Evolutionary conservation across 2,329 filamentous ascomycete species (phyloP).

Genomic region (Pyrenophora graminea): DNA sequence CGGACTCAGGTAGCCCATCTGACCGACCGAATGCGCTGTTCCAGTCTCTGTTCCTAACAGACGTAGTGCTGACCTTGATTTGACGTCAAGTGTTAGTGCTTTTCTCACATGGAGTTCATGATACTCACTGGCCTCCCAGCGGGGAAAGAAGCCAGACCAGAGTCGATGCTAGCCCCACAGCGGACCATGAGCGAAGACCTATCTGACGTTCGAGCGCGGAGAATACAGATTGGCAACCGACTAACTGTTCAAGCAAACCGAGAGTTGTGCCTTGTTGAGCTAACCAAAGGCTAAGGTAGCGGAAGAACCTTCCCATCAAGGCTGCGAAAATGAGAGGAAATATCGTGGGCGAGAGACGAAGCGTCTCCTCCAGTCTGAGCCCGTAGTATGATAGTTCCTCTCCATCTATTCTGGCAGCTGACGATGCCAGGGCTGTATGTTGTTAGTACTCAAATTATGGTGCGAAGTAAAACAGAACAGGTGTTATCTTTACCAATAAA

Average conservation of each 20-base stretch:
- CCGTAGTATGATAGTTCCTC: constrained; percentile 22
- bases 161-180: constrained; percentile 29
- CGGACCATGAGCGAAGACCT: constrained; percentile 27
- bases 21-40: constrained; percentile 14
- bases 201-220: constrained; percentile 38
- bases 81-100: too few species aligned
- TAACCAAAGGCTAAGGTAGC: constrained; percentile 30
- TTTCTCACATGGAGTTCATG: too few species aligned
- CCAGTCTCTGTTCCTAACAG: constrained; percentile 22
- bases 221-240: constrained; percentile 38
- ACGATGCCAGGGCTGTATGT: constrained; percentile 27
- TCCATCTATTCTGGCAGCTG: constrained; percentile 28
- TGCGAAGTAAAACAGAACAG: neutral
- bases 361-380: constrained; percentile 1
- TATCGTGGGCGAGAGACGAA: constrained; percentile 33
- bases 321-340: constrained; percentile 39
- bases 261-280: constrained; percentile 37
- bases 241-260: constrained; percentile 31
- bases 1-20: constrained; percentile 27
- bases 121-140: constrained; percentile 30
- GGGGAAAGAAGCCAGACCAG: constrained; percentile 37
- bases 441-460: constrained; percentile 7
- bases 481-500: constrained; percentile 27
- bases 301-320: constrained; percentile 36
- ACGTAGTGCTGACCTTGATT: constrained; percentile 24